Evolutionary conservation across 169 alveolate genomes (phyloP).

Genomic region (Eimeria tenella): DNA sequence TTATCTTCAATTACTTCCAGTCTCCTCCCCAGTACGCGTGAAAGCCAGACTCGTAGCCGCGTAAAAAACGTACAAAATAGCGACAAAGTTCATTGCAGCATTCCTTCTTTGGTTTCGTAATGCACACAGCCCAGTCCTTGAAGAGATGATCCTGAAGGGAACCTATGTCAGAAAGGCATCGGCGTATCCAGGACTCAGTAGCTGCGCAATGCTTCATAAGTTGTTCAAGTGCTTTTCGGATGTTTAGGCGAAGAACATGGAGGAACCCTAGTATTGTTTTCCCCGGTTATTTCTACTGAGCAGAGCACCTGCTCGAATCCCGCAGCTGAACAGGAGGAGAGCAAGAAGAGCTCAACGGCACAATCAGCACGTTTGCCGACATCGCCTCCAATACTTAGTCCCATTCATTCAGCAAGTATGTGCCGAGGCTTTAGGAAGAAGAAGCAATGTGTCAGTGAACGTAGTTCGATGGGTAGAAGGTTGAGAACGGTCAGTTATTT

Average conservation of each 20-base stretch:
- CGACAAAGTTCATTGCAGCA: no score
- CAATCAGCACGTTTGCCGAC: not conserved
- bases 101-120: no score
- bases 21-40: slow-evolving; percentile 12
- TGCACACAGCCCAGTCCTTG: not conserved
- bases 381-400: slow-evolving; percentile 1
- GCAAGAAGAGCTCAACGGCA: not conserved
- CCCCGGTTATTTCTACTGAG: slow-evolving; percentile 26
- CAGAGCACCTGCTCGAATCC: not conserved
- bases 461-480: not conserved
- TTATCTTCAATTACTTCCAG: slow-evolving; percentile 41
- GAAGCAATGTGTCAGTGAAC: not conserved
- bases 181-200: not conserved
- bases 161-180: not conserved
- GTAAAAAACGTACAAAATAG: no score
- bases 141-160: not conserved
- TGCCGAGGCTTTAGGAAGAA: not conserved
- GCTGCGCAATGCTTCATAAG: not conserved
- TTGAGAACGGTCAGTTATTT: not conserved
- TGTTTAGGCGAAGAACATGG: slow-evolving; percentile 19
- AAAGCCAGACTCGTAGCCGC: not conserved
- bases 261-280: slow-evolving; percentile 34
- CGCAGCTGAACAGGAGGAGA: not conserved
- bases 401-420: not conserved
- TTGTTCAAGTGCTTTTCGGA: not conserved